Conservation (phyloP, 2,329 filamentous ascomycete species). For the Alternaria ethzedia region DNA sequence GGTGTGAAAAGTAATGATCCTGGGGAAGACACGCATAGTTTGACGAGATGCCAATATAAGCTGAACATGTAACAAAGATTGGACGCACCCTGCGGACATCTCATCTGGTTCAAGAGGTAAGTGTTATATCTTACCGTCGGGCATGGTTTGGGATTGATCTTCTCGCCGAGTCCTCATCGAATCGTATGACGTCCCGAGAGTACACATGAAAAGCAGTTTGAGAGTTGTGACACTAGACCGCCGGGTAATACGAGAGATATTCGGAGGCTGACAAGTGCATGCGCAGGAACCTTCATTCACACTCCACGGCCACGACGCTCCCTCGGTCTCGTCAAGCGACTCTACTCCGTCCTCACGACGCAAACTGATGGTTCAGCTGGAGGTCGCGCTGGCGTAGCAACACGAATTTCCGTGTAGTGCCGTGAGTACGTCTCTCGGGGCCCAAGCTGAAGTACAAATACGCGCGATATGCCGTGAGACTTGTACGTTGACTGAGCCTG, state of each 20-base stretch:
- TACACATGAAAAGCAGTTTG: background rate
- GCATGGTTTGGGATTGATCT: background rate
- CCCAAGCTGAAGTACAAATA: background rate
- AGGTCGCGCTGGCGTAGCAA: background rate
- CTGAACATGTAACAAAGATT: background rate
- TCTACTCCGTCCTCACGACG: background rate
- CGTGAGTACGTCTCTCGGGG: background rate
- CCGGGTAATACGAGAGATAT: background rate
- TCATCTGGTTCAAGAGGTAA: background rate
- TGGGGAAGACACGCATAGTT: background rate
- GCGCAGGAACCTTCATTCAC: background rate
- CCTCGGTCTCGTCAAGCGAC: background rate
- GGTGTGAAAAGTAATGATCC: background rate
- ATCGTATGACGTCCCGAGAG: background rate
- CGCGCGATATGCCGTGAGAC: background rate
- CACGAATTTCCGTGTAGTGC: background rate
- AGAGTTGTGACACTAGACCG: background rate
- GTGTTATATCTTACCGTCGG: background rate
- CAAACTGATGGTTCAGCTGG: background rate
- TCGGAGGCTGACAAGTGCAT: background rate
- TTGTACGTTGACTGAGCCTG: background rate
- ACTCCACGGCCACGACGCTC: background rate
- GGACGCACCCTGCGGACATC: background rate
- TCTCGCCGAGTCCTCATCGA: background rate
- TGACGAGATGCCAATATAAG: background rate